Conservation (phyloP, 1,284 basidiomycete species). For the Taiwanofungus camphoratus region DNA sequence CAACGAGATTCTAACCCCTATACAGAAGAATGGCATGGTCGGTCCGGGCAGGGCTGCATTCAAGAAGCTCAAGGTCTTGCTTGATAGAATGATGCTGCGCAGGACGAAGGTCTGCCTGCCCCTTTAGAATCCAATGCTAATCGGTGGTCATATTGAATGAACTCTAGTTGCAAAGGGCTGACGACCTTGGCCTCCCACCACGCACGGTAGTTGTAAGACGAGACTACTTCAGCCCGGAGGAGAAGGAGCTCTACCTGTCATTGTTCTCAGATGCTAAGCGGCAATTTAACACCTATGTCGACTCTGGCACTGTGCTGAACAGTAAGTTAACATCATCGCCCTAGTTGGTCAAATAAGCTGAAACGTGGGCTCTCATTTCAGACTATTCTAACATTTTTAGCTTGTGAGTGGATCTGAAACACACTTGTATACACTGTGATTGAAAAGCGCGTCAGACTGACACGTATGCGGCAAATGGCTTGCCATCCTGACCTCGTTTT, state of each 20-base stretch:
- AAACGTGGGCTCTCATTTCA: conserved; percentile 27
- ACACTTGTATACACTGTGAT: background rate
- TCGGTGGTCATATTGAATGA: background rate
- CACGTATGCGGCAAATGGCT: conserved; percentile 93
- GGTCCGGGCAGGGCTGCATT: conserved; percentile 79
- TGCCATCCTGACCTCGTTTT: conserved; percentile 95
- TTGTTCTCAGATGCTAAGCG: conserved; percentile 92
- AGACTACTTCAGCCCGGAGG: conserved; percentile 94
- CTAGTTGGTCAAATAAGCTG: conserved; percentile 2
- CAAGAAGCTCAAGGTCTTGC: conserved; percentile 83
- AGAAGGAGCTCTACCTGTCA: conserved; percentile 92
- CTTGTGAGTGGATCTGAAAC: conserved; percentile 60
- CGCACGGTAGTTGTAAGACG: conserved; percentile 85
- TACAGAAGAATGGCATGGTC: conserved; percentile 76
- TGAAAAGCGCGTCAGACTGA: conserved; percentile 44
- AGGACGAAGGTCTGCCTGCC: conserved; percentile 56
- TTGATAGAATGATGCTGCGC: conserved; percentile 96
- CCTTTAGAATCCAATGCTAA: background rate
- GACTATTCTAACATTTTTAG: conserved; percentile 96
- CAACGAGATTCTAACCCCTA: conserved; percentile 90
- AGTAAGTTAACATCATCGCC: conserved; percentile 47
- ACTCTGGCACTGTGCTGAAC: conserved; percentile 87
- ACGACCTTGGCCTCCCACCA: conserved; percentile 96
- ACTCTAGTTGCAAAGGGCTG: conserved; percentile 82
- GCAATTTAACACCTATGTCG: conserved; percentile 88